phyloP scores from a whole-genome alignment of 2,329 filamentous ascomycete species.

The Raffaelea albimanens region DNA sequence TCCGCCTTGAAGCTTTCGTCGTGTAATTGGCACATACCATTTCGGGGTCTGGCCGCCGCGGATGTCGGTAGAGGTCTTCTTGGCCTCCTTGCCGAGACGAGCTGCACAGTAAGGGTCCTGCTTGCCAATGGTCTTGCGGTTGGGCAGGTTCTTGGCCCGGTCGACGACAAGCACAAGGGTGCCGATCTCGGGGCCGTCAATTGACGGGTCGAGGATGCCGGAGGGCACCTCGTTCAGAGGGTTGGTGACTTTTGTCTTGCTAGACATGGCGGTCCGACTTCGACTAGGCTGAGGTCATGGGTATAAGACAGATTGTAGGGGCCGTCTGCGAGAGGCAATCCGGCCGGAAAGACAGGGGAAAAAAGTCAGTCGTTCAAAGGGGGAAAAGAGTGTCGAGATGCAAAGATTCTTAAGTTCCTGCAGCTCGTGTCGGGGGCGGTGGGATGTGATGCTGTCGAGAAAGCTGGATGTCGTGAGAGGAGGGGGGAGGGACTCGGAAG shows the following conservation, averaged over 20 bases:
- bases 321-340: too few species aligned
- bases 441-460: not conserved
- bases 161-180: constrained; percentile 89
- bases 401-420: too few species aligned
- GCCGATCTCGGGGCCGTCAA: constrained; percentile 88
- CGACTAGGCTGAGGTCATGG: not conserved
- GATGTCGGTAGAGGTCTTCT: constrained; percentile 91
- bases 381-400: too few species aligned
- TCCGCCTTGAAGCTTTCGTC: too few species aligned
- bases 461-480: not conserved
- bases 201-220: constrained; percentile 87
- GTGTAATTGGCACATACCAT: constrained; percentile 69
- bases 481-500: not conserved
- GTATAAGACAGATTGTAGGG: not conserved
- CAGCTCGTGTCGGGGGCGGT: too few species aligned
- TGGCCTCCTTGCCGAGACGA: constrained; percentile 88
- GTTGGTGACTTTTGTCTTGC: constrained; percentile 40
- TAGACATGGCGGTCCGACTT: constrained; percentile 29
- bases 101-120: constrained; percentile 97
- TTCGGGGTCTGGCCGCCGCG: constrained; percentile 89
- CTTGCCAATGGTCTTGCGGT: constrained; percentile 94
- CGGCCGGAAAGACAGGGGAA: too few species aligned
- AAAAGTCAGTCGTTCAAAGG: too few species aligned
- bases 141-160: constrained; percentile 92
- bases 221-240: constrained; percentile 62